Evolutionary conservation across 2,329 filamentous ascomycete species (phyloP).

Genomic region (Passalora sequoiae): DNA sequence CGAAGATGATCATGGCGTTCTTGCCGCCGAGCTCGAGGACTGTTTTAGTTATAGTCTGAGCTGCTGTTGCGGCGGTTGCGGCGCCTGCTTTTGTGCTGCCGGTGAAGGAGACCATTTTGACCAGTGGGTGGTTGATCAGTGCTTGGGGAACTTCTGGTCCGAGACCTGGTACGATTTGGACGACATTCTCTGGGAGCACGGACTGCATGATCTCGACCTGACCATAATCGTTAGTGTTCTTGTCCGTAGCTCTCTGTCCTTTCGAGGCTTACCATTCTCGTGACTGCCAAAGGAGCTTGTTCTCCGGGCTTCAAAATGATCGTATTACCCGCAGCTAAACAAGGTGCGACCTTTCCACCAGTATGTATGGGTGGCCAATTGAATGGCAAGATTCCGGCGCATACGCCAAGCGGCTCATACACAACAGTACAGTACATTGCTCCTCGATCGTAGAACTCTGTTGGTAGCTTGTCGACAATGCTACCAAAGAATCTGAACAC

Average conservation of each 20-base stretch:
- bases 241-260: neutral
- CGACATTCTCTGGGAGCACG: slow-evolving; percentile 13
- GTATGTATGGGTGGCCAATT: slow-evolving; percentile 31
- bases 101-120: slow-evolving; percentile 74
- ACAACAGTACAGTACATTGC: slow-evolving; percentile 10
- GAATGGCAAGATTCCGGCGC: slow-evolving; percentile 20
- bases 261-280: slow-evolving; percentile 14
- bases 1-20: slow-evolving; percentile 51
- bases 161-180: slow-evolving; percentile 14
- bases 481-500: slow-evolving; percentile 26
- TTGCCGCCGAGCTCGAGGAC: slow-evolving; percentile 55
- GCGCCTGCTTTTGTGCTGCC: slow-evolving; percentile 62
- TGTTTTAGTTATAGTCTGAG: slow-evolving; percentile 54
- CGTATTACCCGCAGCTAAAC: slow-evolving; percentile 35
- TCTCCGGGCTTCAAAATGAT: slow-evolving; percentile 30
- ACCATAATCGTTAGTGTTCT: neutral
- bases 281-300: slow-evolving; percentile 21
- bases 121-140: slow-evolving; percentile 33
- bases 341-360: slow-evolving; percentile 37
- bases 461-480: slow-evolving; percentile 18
- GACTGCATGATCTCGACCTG: slow-evolving; percentile 17
- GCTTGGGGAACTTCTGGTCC: slow-evolving; percentile 14
- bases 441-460: slow-evolving; percentile 16
- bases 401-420: slow-evolving; percentile 16
- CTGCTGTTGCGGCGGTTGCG: slow-evolving; percentile 44